A percentile compares a stretch with the other conserved stretches of the same genome.
Conservation (phyloP, 108 stramenopile species). For the Skeletonema grethae region DNA sequence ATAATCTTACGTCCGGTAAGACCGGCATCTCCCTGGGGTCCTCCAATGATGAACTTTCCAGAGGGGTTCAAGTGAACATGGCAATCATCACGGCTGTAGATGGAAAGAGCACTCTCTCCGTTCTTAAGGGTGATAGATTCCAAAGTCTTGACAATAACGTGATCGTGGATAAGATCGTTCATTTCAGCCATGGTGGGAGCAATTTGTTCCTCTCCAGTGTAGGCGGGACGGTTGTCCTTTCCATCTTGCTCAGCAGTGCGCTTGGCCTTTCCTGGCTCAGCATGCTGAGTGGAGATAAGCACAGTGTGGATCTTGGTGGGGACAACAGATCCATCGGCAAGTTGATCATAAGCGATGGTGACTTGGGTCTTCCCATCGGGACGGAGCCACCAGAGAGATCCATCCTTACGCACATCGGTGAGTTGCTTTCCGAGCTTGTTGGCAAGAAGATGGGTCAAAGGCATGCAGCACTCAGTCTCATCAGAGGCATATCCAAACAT, state of each 20-base stretch:
- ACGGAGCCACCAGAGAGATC: constrained; percentile 93
- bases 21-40: constrained; percentile 98
- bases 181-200: constrained; percentile 84
- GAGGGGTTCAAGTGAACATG: constrained; percentile 96
- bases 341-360: constrained; percentile 93
- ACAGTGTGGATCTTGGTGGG: constrained; percentile 97
- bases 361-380: constrained; percentile 99
- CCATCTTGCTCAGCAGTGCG: constrained; percentile 92
- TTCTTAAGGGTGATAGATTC: constrained; percentile 79
- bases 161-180: constrained; percentile 84
- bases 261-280: constrained; percentile 89
- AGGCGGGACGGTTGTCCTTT: constrained; percentile 93
- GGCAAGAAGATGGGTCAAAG: constrained; percentile 95
- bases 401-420: constrained; percentile 97
- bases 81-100: constrained; percentile 83
- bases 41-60: constrained; percentile 96
- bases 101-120: constrained; percentile 64
- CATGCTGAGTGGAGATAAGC: constrained; percentile 98
- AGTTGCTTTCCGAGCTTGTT: constrained; percentile 92
- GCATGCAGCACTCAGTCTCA: constrained; percentile 96
- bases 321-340: constrained; percentile 86
- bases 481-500: constrained; percentile 99
- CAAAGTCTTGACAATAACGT: constrained; percentile 78
- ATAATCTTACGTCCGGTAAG: constrained; percentile 98
- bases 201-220: constrained; percentile 73